Evolutionary conservation across 352 stramenopile species (phyloP).

Genomic region (Nothophytophthora sp.): DNA sequence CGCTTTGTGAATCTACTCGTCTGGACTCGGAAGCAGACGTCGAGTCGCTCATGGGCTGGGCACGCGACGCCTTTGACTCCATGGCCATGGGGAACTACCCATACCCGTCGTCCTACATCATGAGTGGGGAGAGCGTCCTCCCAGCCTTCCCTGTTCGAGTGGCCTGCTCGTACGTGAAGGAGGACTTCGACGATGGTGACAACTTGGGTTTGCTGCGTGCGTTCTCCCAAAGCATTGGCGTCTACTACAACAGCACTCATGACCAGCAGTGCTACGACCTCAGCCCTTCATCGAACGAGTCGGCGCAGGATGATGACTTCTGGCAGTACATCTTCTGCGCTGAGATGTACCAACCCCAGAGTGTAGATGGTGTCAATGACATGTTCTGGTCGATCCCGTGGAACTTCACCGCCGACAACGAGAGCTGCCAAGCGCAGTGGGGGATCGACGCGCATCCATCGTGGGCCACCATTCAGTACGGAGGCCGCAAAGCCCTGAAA

Average conservation of each 20-base stretch:
- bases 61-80: slow-evolving; percentile 72
- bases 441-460: slow-evolving; percentile 34
- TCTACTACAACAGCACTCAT: slow-evolving; percentile 64
- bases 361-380: slow-evolving; percentile 52
- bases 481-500: slow-evolving; percentile 40
- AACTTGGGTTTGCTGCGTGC: slow-evolving; percentile 26
- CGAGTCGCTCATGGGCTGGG: slow-evolving; percentile 41
- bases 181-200: slow-evolving; percentile 19
- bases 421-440: slow-evolving; percentile 43
- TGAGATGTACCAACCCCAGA: slow-evolving; percentile 51
- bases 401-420: slow-evolving; percentile 45
- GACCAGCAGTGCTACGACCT: slow-evolving; percentile 41
- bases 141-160: slow-evolving; percentile 85
- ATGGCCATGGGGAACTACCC: slow-evolving; percentile 95
- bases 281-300: slow-evolving; percentile 38
- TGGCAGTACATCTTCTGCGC: slow-evolving; percentile 61
- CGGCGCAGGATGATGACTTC: slow-evolving; percentile 36
- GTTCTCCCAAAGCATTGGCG: slow-evolving; percentile 40
- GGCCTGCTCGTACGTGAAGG: slow-evolving; percentile 63
- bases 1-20: too few relatives aligned
- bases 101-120: slow-evolving; percentile 91
- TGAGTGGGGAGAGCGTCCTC: slow-evolving; percentile 63
- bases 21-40: too few relatives aligned
- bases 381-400: slow-evolving; percentile 70
- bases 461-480: slow-evolving; percentile 54